A percentile compares a stretch with the other conserved stretches of the same genome.
Evolutionary conservation across 164 flowering plant species (phyloP).

Genomic region (Dillenia turbinata): DNA sequence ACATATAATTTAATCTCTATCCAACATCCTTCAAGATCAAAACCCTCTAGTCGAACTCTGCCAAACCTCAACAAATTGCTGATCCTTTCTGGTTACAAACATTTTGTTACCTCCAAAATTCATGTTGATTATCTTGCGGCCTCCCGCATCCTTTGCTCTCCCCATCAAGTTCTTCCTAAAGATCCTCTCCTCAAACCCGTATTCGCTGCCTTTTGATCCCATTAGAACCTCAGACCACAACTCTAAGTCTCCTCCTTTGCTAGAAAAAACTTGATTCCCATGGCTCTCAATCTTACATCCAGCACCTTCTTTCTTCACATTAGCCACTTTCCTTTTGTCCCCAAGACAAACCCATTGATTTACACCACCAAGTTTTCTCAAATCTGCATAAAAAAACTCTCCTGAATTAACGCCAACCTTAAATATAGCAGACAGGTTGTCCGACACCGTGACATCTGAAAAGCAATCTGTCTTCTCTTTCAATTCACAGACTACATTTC

Average conservation of each 20-base stretch:
- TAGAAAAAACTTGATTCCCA: constrained; percentile 77
- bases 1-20: too few species aligned
- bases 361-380: constrained; percentile 52
- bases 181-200: constrained; percentile 44
- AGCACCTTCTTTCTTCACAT: constrained; percentile 74
- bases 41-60: constrained; percentile 47
- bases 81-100: constrained; percentile 77
- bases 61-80: constrained; percentile 89
- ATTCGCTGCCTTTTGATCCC: constrained; percentile 24
- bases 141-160: constrained; percentile 53
- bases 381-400: constrained; percentile 60
- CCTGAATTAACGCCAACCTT: constrained; percentile 90
- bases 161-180: constrained; percentile 79
- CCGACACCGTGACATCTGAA: constrained; percentile 68
- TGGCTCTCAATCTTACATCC: constrained; percentile 69
- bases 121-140: constrained; percentile 45
- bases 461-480: constrained; percentile 80
- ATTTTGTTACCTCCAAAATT: constrained; percentile 91
- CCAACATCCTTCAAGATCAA: constrained; percentile 10
- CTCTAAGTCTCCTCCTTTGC: constrained; percentile 69
- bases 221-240: constrained; percentile 84
- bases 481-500: constrained; percentile 54
- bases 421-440: constrained; percentile 44
- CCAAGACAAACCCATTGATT: constrained; percentile 73
- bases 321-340: constrained; percentile 33